Percentiles rank a stretch among this genome's conserved stretches.
phyloP scores from a whole-genome alignment of 2,329 filamentous ascomycete genomes.

The Aspergillus sp. region DNA sequence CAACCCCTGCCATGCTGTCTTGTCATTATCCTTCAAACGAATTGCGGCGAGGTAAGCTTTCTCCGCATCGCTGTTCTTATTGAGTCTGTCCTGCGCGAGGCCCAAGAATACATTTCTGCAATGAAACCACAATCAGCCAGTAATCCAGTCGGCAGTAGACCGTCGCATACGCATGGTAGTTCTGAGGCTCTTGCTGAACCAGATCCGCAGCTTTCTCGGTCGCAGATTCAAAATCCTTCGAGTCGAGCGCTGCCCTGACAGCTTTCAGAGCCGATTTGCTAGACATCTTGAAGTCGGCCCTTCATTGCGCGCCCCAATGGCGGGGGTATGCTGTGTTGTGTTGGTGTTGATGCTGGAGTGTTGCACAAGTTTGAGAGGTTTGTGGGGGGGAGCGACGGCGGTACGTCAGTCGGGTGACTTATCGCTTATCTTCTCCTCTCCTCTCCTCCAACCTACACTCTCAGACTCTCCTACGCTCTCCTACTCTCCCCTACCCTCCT shows the following conservation, averaged over 20 bases:
- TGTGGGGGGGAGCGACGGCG: conserved; percentile 16
- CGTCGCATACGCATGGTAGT: conserved; percentile 64
- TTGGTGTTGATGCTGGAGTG: too few species aligned
- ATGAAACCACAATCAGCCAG: conserved; percentile 7
- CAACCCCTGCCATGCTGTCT: conserved; percentile 85
- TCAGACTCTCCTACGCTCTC: too few species aligned
- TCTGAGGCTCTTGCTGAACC: conserved; percentile 62
- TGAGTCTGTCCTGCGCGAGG: conserved; percentile 70
- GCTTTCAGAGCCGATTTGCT: conserved; percentile 69
- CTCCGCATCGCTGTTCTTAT: conserved; percentile 62
- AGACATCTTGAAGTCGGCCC: conserved; percentile 25
- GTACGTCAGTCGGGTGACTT: conserved; percentile 9
- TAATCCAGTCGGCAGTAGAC: background rate
- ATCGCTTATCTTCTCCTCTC: conserved; percentile 3
- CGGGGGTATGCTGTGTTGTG: background rate
- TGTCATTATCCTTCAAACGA: conserved; percentile 60
- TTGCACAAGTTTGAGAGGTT: conserved; percentile 6
- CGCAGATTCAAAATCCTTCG: conserved; percentile 69
- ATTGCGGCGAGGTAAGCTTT: conserved; percentile 65
- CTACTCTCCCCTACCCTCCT: too few species aligned
- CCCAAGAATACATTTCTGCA: conserved; percentile 72
- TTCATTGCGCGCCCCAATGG: conserved; percentile 7
- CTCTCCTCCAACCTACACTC: background rate
- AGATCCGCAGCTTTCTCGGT: conserved; percentile 59
- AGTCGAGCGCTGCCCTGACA: conserved; percentile 67